Percentiles rank a stretch among this genome's conserved stretches.
These are phyloP conservation scores for Dactylorhiza incarnata DNA, from an alignment of 106 monocot genomes.

Conservation along the genomic window DNA sequence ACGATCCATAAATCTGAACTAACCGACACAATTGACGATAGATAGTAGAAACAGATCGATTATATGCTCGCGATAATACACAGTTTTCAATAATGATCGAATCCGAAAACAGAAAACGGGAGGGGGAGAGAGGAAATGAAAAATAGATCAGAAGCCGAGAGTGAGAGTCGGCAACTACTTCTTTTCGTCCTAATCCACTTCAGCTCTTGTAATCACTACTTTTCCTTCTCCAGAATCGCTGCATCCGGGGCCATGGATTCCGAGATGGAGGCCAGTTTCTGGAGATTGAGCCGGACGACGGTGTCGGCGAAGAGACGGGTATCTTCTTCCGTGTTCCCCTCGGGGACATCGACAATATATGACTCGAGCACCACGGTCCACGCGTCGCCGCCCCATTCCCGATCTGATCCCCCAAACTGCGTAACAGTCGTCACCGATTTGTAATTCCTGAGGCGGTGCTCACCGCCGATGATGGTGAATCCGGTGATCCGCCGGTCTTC, in stretches of 20 bases:
- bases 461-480: constrained; percentile 78
- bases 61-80: too few species aligned
- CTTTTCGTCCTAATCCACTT: not conserved
- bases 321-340: constrained; percentile 71
- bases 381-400: constrained; percentile 12
- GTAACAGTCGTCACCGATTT: constrained; percentile 51
- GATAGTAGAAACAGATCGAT: too few species aligned
- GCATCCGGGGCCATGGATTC: constrained; percentile 12
- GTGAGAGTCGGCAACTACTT: too few species aligned
- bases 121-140: too few species aligned
- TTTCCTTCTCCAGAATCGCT: not conserved
- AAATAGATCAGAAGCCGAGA: too few species aligned
- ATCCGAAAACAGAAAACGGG: too few species aligned
- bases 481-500: constrained; percentile 40
- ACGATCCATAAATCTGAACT: too few species aligned
- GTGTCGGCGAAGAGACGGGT: constrained; percentile 73
- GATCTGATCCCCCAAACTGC: constrained; percentile 24
- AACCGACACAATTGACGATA: too few species aligned
- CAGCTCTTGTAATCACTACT: not conserved
- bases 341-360: constrained; percentile 70
- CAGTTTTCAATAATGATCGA: too few species aligned
- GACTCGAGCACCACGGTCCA: constrained; percentile 65
- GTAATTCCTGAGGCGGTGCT: constrained; percentile 75
- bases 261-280: constrained; percentile 54
- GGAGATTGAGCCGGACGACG: constrained; percentile 56